Evolutionary conservation across 768 basidiomycete genomes (phyloP), one percentile per base, ranked within the genome.

Genomic region (Auriscalpium vulgare): DNA sequence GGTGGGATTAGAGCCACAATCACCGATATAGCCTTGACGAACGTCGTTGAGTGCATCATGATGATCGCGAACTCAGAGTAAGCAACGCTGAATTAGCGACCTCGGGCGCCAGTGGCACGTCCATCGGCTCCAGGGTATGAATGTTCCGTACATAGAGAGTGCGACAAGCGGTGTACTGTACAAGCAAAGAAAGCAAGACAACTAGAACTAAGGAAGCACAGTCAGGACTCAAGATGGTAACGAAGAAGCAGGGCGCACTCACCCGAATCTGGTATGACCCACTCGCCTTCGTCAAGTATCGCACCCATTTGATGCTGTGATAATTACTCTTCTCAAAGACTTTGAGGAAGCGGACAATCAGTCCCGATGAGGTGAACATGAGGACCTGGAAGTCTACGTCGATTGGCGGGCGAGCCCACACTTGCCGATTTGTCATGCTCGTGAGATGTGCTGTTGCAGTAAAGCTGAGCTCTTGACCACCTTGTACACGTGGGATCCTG

Each of bases 301-400:
- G 76, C 43, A 95, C 94, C 94, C 94, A 95, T 70, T 95, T 95
- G 57, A 97, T 84, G 62, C 91, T 94, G 60, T 93, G 85, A 67
- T 98, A 98, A 61, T 84, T 91, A 68, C 80, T 83, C 79, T 92
- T 97, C 76, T 98, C 97, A 63, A 97, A 98, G 16, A 99, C 95
- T 70, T 97, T 98, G 66, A 99, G 73, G 79, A 97, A 99, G 53
- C 95, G 82, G 45, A 99, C 97, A 51, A 95, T 88, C 65, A 99
- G 70, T 2, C 97, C 97, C 10, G 95, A 97, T 10, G 97, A 80
- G 0, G 97, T 98, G 71, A 98, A 92, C 97, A 99, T 99, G 63
- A 99, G 78, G 56, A 99, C 97, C 74, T 95, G 93, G 73, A 99
- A 99, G 70, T 99, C 97, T 60, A 98, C 86, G 62, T 95, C 91